Evolutionary conservation across 2,329 filamentous ascomycete genomes (phyloP), one percentile per base, ranked within the genome.

Genomic region (Calonectria honghensis): DNA sequence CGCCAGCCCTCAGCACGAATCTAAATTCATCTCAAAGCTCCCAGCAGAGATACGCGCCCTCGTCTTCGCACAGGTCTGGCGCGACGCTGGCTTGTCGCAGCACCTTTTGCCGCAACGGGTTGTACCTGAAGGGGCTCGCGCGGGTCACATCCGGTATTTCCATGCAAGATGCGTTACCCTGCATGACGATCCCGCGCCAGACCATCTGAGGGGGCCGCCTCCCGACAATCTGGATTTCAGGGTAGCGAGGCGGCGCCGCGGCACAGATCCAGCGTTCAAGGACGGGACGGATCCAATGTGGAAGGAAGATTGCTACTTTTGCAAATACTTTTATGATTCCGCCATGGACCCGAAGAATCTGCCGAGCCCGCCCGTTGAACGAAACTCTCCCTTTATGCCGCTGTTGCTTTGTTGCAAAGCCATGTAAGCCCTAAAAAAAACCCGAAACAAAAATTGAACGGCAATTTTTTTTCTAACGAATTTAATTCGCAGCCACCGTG

Each of bases 271-370:
- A 1, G 16, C 54, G 1, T 70, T 70, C 31, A 70, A n/a, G 13
- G 41, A 70, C 41, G 67, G 67, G 2, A 70, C 67, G 14, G 41
- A 70, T 39, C 67, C 31, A 16, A 70, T 48, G 67, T 70, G 54
- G 67, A 61, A 70, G 14, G 54, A 70, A 7, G 67, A 70, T 48
- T 70, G 67, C 24, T 70, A 70, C 24, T 48, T 61, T 63, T 70
- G 67, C 35, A 39, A 50, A 20, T 14, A 51, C 1, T 37, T 35
- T 6, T 70, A 63, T n/a, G 67, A 70, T 9, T 39, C 39, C 24
- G 24, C 27, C 41, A 61, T 70, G 41, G 67, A 70, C 39, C 3
- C 24, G 1, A 37, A 32, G 13, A 70, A 70, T n/a, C 39, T 63
- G 13, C 67, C 67, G 18, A 31, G 24, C 11, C 37, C 29, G 5